Conservation (phyloP, 768 basidiomycete genomes). For the Auricularia sp. region DNA sequence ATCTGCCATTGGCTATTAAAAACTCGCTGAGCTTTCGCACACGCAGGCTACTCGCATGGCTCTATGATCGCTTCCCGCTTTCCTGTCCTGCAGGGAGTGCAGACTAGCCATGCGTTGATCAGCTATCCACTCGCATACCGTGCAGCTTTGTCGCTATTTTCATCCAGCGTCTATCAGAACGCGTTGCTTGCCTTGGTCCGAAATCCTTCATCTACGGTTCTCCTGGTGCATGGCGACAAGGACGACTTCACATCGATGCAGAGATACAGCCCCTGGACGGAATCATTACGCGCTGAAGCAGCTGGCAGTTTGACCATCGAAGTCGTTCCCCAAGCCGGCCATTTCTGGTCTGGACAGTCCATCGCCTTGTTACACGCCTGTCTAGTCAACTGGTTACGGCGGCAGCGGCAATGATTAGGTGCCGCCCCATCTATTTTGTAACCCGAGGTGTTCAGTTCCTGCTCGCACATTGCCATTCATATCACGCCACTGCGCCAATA, state of each 20-base stretch:
- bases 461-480: too few relatives aligned
- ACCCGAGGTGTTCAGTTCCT: too few relatives aligned
- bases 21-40: slow-evolving; percentile 3
- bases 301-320: slow-evolving; percentile 21
- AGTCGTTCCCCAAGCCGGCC: slow-evolving; percentile 40
- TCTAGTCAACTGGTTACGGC: too few relatives aligned
- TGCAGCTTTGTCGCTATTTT: slow-evolving; percentile 60
- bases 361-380: neutral
- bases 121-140: slow-evolving; percentile 70
- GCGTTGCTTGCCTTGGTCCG: slow-evolving; percentile 41
- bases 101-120: slow-evolving; percentile 55
- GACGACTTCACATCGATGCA: slow-evolving; percentile 60
- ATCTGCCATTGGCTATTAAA: neutral
- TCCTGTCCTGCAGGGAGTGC: slow-evolving; percentile 39
- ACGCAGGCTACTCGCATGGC: slow-evolving; percentile 73
- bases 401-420: too few relatives aligned
- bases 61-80: slow-evolving; percentile 61
- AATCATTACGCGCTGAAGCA: slow-evolving; percentile 23
- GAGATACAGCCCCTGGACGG: slow-evolving; percentile 48
- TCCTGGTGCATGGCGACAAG: slow-evolving; percentile 54
- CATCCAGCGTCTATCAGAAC: slow-evolving; percentile 39
- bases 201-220: slow-evolving; percentile 37
- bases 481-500: too few relatives aligned
- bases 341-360: slow-evolving; percentile 46
- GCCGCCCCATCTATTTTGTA: too few relatives aligned